Percentiles rank a stretch among this genome's conserved stretches.
Conservation (phyloP, 2,329 filamentous ascomycete species). For the Metarhizium robertsii region DNA sequence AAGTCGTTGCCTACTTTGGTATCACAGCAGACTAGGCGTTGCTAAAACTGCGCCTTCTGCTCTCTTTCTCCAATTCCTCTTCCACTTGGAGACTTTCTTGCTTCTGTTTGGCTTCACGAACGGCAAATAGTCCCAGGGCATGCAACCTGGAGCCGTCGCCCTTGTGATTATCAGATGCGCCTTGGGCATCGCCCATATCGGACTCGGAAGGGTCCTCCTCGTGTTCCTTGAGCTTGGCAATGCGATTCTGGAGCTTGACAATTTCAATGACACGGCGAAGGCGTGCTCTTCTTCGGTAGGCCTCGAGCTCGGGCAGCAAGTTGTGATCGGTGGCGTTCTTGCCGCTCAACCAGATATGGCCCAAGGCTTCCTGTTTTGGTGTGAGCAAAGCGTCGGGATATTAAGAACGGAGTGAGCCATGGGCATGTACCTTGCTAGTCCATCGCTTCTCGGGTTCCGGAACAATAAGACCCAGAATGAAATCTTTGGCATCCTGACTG, state of each 20-base stretch:
- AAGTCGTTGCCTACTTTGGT: not conserved
- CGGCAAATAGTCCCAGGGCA: conserved; percentile 8
- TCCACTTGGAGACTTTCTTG: conserved; percentile 65
- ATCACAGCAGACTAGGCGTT: conserved; percentile 1
- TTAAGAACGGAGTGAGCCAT: not conserved
- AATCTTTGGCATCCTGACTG: conserved; percentile 88
- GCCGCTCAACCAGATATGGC: conserved; percentile 83
- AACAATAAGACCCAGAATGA: conserved; percentile 75
- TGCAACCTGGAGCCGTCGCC: conserved; percentile 8
- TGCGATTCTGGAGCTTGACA: conserved; percentile 91
- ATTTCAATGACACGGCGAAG: conserved; percentile 91
- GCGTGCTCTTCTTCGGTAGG: conserved; percentile 84
- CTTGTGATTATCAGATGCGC: conserved; percentile 40
- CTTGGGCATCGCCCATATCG: conserved; percentile 56
- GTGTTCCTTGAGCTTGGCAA: conserved; percentile 87
- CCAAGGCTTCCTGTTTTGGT: conserved; percentile 55
- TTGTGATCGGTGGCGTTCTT: conserved; percentile 91
- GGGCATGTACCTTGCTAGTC: conserved; percentile 60
- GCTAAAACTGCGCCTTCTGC: conserved; percentile 25
- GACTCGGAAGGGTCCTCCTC: conserved; percentile 75
- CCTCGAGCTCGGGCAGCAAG: conserved; percentile 84
- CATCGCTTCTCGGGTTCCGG: conserved; percentile 68
- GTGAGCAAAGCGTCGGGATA: not conserved
- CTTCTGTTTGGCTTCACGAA: conserved; percentile 49
- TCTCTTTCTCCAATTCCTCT: conserved; percentile 45